Base-by-base conservation (phyloP, 2,329 filamentous ascomycete species). In the Ophiostoma populinum region DNA sequence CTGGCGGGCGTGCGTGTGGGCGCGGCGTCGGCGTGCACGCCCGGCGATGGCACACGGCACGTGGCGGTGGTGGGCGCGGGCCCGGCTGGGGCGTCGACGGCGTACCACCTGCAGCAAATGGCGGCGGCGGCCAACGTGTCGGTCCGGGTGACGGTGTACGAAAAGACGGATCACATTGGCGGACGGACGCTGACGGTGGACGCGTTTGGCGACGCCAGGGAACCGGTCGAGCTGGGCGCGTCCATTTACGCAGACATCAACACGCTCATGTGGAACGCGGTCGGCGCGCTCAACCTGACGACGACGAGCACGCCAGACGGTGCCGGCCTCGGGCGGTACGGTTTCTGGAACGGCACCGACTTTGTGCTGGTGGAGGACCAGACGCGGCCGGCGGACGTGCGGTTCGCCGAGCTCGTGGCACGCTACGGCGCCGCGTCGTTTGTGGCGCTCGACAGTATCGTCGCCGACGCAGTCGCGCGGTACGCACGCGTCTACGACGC, bases 231-330 rank as follows among this genome's bases (percentile, higher is more conserved):
- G 53, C 63, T 95, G 1, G 90, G 90, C 12, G 90, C 80, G 9
- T 87, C 79, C 41, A 93, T 95, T 46, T 98, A 95, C 51, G 81
- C 95, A 29, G 54, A 77, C 32, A 69, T 79, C 28, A 98, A 95
- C 50, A 62, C 73, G 25, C 93, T 92, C 47, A 66, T 98, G 25
- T 70, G 75, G 46, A 75, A 80, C 36, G 79, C 85, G 1, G 74
- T 70, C 7, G 56, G 67, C 21, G 63, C 70, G 11, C 85, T 93
- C 49, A 70, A 70, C n/a, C 70, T 98, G 4, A 57, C 60, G 0
- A 57, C n/a, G 21, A 10, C 21, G 12, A n/a, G 11, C 21, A 22
- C 6, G 21, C 6, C 6, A 22, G 21, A 25, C 15, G 15, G 11
- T 15, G 31, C 24, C 10, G 65, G 64, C 19, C 56, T 71, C 15